Evolutionary conservation across 164 flowering plant genomes (phyloP), one percentile per base, ranked within the genome.

Genomic region (Macadamia integrifolia): DNA sequence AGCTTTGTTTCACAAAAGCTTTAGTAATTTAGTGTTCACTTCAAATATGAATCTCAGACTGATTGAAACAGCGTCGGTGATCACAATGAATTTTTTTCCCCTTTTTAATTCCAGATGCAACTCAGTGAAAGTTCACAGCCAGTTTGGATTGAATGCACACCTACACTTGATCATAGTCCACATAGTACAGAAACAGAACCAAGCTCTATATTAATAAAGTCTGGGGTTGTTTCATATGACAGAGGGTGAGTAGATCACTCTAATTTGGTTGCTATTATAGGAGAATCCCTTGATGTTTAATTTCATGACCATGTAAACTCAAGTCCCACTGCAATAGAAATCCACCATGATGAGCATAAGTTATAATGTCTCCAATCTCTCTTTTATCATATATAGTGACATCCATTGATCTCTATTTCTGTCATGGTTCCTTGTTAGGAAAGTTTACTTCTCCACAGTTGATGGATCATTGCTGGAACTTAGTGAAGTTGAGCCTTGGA

Each of bases 391-490:
- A 31, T 60, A 59, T 60, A 14, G 40, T 35, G 40, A 35, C 40
- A 35, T 35, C 40, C 40, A 2, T 35, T 35, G 40, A 35, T 35
- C 40, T 35, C 5, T 35, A 35, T 35, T 35, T 35, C 40, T 35
- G 5, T 35, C 40, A 35, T 35, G 40, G 40, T 17, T 62, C 9
- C 65, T 43, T 62, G 52, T 50, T 84, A 91, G 95, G 86, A 85
- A 77, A 72, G 74, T 81, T 29, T 90, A 84, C 72, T 84, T 89
- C 82, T 80, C 88, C 79, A 87, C 93, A 23, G 80, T 66, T 55
- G 76, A 72, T 29, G 91, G 93, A 28, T 77, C 80, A 14, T 63
- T 92, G 67, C 49, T 92, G 68, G 97, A 92, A 74, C 87, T 92
- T 43, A 59, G 28, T 63, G 83, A 78, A 59, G 61, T 79, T 60